Base-by-base conservation (phyloP, 2,329 filamentous ascomycete species). In the Boeremia exigua region DNA sequence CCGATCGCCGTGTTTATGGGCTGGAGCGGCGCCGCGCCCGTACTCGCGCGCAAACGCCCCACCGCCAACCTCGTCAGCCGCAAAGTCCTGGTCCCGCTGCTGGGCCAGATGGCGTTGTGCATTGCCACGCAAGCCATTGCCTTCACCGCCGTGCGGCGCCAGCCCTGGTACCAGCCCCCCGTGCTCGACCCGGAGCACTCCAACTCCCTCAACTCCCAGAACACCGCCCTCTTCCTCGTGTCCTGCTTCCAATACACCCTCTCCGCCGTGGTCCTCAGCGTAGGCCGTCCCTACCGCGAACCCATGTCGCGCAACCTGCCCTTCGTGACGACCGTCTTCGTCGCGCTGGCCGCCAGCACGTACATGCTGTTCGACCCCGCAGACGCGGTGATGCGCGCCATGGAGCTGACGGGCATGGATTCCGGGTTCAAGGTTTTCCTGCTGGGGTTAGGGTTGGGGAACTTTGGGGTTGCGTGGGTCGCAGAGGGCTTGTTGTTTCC, bases 1-100 rank as follows among this genome's bases (percentile, higher is more conserved):
- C 95, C 95, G 4, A 96, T 99, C 67, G 95, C 95, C 23, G 91
- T 99, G 56, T 98, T 98, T 75, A 99, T 99, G 95, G 93, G 95
- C 64, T 98, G 96, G 95, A 92, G 91, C 23, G 92, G 90, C 6
- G 90, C 96, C 1, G 92, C 89, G 69, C 87, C 87, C 2, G 81
- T 84, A 33, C 84, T 99, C 12, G 90, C 87, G 65, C 86, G 84
- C 54, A 99, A 98, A 76, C 84, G 92, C 32, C 95, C 95, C 3
- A 98, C 92, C 0, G 93, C 95, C 14, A 90, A 94, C 67, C 84
- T 99, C 5, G 94, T 99, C 1, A 96, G 91, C 1, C 85, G 92
- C 50, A 99, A 99, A 75, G 91, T 99, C 2, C 82, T 99, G 43
- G 91, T 88, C 0, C 94, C 95, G 0, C 80, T 99, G 14, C 81